Percentiles rank a stretch among this genome's conserved stretches.
Conservation (phyloP, 169 alveolate genomes). For the Plasmodium coatneyi region DNA sequence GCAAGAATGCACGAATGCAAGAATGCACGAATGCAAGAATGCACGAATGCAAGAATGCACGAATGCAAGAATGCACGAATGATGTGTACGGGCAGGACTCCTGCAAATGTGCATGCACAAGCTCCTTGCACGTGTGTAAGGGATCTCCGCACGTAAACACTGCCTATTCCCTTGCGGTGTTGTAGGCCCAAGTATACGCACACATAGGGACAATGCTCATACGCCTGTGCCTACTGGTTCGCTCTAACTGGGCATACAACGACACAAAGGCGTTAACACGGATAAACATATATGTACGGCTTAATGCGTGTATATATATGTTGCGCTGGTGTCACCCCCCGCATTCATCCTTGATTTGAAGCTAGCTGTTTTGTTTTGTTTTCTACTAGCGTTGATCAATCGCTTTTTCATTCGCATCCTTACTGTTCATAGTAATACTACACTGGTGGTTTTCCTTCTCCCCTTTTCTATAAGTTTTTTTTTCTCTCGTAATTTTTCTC, state of each 20-base stretch:
- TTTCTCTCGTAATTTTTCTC: background rate
- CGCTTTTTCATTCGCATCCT: background rate
- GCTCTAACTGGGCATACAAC: background rate
- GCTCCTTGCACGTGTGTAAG: background rate
- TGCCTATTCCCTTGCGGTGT: background rate
- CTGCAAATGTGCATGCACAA: background rate
- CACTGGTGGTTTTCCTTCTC: background rate
- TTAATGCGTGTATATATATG: background rate
- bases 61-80: too few relatives aligned
- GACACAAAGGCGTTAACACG: background rate
- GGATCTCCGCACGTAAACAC: background rate
- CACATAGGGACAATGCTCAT: background rate
- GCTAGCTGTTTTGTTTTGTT: background rate
- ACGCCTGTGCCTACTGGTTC: background rate
- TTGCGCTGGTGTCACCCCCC: background rate
- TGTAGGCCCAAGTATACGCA: background rate
- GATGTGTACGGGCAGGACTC: background rate
- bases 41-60: too few relatives aligned
- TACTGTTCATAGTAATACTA: background rate
- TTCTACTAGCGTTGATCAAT: background rate
- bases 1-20: too few relatives aligned
- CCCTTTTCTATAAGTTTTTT: background rate
- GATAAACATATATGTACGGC: background rate
- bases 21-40: too few relatives aligned
- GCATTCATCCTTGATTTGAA: background rate